A percentile compares a stretch with the other conserved stretches of the same genome.
Evolutionary conservation across 106 monocot genomes (phyloP).

Genomic region (Ottelia alismoides): DNA sequence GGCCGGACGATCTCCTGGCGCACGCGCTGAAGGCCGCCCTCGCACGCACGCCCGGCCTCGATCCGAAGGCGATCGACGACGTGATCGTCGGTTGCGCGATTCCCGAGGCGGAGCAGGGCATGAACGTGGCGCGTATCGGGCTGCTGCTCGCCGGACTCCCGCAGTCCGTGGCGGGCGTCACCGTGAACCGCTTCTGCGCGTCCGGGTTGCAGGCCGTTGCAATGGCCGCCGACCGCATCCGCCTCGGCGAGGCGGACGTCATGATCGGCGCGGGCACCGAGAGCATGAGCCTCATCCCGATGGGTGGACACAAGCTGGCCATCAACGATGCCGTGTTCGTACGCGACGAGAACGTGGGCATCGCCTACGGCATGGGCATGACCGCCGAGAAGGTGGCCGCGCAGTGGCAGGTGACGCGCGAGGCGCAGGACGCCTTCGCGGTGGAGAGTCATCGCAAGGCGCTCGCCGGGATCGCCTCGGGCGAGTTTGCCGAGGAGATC

Average conservation of each 20-base stretch:
- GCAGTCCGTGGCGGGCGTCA: background rate
- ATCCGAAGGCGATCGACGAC: background rate
- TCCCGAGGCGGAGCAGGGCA: background rate
- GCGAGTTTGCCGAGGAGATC: too few species aligned
- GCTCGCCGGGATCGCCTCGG: background rate
- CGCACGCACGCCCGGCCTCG: background rate
- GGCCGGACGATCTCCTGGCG: too few species aligned
- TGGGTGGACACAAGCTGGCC: too few species aligned
- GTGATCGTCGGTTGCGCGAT: background rate
- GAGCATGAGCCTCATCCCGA: background rate
- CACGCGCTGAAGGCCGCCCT: too few species aligned
- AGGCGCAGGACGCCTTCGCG: background rate
- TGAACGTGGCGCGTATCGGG: background rate
- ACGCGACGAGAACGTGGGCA: too few species aligned
- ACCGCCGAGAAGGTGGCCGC: background rate
- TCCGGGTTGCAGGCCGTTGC: background rate
- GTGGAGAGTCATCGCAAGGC: background rate
- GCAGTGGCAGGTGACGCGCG: background rate
- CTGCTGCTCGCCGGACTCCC: background rate
- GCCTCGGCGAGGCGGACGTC: background rate
- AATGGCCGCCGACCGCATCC: background rate
- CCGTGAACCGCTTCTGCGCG: background rate
- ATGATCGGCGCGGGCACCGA: background rate
- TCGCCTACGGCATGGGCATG: background rate
- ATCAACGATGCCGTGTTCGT: too few species aligned